Percentiles rank a stretch among this genome's conserved stretches.
These are phyloP conservation scores for Corallochytrium limacisporum DNA, from an alignment of 78 protist genomes.

Conservation along the genomic window DNA sequence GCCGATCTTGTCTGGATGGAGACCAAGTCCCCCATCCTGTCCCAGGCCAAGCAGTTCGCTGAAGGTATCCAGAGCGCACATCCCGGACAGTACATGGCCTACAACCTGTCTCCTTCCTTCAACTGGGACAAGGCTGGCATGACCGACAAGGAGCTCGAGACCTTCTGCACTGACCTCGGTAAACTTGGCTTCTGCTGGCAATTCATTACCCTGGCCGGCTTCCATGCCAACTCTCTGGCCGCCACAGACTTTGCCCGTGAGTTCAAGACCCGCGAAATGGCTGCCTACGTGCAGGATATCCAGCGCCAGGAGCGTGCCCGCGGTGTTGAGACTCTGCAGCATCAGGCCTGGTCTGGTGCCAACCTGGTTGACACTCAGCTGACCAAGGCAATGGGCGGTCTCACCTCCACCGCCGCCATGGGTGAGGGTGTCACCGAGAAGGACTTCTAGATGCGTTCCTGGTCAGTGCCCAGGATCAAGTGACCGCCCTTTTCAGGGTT, in stretches of 20 bases:
- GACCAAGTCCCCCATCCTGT: conserved; percentile 61
- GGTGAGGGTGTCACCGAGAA: conserved; percentile 39
- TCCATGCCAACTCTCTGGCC: conserved; percentile 57
- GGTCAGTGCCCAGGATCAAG: too few relatives aligned
- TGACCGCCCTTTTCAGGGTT: too few relatives aligned
- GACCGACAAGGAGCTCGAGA: conserved; percentile 47
- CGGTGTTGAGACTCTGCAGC: conserved; percentile 41
- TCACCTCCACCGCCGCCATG: conserved; percentile 25
- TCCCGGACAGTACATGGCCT: conserved; percentile 66
- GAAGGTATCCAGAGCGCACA: conserved; percentile 30
- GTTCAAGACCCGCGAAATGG: conserved; percentile 40
- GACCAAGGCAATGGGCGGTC: conserved; percentile 16
- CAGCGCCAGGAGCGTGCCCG: conserved; percentile 48
- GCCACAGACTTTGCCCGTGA: conserved; percentile 36
- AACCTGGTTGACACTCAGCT: conserved; percentile 25
- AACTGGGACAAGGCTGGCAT: conserved; percentile 80
- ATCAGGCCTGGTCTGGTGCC: conserved; percentile 60
- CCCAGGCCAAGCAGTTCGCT: conserved; percentile 66
- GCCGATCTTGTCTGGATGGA: conserved; percentile 81
- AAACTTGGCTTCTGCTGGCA: conserved; percentile 75
- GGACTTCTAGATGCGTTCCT: conserved; percentile 20
- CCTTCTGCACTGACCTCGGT: conserved; percentile 50
- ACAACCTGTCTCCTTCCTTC: conserved; percentile 87
- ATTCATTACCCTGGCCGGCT: conserved; percentile 85
- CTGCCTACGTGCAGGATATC: conserved; percentile 50